Percentiles rank a stretch among this genome's conserved stretches.
Evolutionary conservation across 345 rosid species (phyloP).

Genomic region (Brassica cretica): DNA sequence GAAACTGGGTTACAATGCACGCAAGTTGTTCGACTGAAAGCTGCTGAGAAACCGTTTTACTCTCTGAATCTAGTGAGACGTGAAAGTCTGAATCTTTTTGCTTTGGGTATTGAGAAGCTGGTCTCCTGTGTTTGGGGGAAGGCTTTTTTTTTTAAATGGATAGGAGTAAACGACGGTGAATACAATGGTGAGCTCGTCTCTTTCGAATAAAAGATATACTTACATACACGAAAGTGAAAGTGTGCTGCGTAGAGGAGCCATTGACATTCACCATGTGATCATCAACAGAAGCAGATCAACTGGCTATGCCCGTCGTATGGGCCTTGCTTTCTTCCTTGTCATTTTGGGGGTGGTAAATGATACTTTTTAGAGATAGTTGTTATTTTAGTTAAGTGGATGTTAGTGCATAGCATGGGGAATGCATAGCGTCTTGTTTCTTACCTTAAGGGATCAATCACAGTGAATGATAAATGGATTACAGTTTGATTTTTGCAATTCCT

Average conservation of each 20-base stretch:
- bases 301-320: constrained; percentile 32
- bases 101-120: constrained; percentile 22
- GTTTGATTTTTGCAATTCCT: neutral
- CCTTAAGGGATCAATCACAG: neutral
- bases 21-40: constrained; percentile 30
- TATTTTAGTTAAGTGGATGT: neutral
- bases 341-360: constrained; percentile 49
- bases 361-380: neutral
- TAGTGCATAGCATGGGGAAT: neutral
- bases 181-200: constrained; percentile 44
- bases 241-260: constrained; percentile 46
- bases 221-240: constrained; percentile 47
- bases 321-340: constrained; percentile 39
- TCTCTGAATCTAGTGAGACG: neutral
- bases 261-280: constrained; percentile 61
- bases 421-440: neutral
- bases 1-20: constrained; percentile 14
- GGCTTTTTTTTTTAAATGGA: constrained; percentile 5
- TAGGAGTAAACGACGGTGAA: constrained; percentile 19
- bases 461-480: neutral
- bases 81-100: constrained; percentile 3
- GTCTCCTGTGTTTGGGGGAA: neutral
- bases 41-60: constrained; percentile 2
- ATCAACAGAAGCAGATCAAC: constrained; percentile 46
- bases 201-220: constrained; percentile 45